These are phyloP conservation scores for Erythrophleum ivorense DNA, from an alignment of 331 rosid genomes.

Conservation along the genomic window DNA sequence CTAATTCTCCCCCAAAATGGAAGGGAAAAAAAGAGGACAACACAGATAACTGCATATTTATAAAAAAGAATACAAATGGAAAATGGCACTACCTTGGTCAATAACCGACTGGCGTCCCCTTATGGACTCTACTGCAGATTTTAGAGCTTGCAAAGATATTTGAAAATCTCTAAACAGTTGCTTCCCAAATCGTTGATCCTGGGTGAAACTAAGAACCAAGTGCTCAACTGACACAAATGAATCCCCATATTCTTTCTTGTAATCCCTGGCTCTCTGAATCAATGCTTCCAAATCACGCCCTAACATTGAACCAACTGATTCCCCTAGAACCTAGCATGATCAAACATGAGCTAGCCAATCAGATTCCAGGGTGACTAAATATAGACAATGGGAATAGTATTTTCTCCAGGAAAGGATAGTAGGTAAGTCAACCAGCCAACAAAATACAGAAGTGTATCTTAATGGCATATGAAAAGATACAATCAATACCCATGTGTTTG, in stretches of 20 bases:
- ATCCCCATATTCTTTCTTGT: constrained; percentile 90
- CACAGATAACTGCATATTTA: constrained; percentile 1
- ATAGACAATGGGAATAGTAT: background rate
- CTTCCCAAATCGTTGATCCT: constrained; percentile 91
- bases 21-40: background rate
- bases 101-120: constrained; percentile 96
- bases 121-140: constrained; percentile 82
- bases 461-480: constrained; percentile 22
- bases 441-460: constrained; percentile 23
- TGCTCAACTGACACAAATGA: constrained; percentile 98
- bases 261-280: constrained; percentile 87
- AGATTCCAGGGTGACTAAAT: constrained; percentile 17
- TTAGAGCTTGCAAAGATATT: constrained; percentile 65
- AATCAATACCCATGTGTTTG: constrained; percentile 19
- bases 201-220: constrained; percentile 82
- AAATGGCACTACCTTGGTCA: constrained; percentile 74
- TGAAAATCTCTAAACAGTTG: constrained; percentile 83
- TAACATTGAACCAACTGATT: constrained; percentile 83
- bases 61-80: constrained; percentile 17
- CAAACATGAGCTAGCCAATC: constrained; percentile 23
- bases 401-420: background rate
- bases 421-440: constrained; percentile 33
- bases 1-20: background rate
- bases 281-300: constrained; percentile 98
- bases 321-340: constrained; percentile 78